phyloP scores from a whole-genome alignment of 495 filamentous ascomycete species.

The Haplographium delicatum region DNA sequence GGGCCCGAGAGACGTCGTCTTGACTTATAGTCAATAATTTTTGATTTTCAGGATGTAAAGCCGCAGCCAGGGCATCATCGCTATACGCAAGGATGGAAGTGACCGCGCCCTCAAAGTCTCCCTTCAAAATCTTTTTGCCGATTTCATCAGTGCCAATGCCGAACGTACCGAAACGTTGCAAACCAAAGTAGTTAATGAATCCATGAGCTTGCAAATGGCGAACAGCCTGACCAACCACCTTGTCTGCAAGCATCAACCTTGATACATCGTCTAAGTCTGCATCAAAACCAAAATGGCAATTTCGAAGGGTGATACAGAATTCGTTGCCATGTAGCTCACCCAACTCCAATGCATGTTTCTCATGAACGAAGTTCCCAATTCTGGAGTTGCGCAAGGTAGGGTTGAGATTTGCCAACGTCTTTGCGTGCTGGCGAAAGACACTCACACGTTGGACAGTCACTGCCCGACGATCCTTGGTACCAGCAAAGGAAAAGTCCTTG shows the following conservation, averaged over 20 bases:
- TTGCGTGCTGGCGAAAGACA: constrained; percentile 56
- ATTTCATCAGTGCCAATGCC: constrained; percentile 72
- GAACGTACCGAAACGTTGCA: constrained; percentile 91
- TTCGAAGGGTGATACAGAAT: constrained; percentile 83
- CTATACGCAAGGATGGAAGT: constrained; percentile 65
- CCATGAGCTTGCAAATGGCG: constrained; percentile 55
- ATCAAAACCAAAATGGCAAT: constrained; percentile 60
- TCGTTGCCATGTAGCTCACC: constrained; percentile 86
- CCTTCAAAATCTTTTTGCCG: constrained; percentile 76
- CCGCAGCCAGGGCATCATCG: constrained; percentile 44
- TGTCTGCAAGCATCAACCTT: constrained; percentile 36
- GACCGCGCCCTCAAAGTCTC: constrained; percentile 72
- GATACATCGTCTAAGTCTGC: constrained; percentile 31
- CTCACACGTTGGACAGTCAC: constrained; percentile 83
- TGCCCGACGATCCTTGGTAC: constrained; percentile 89
- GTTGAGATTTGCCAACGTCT: constrained; percentile 60
- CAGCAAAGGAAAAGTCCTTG: constrained; percentile 75
- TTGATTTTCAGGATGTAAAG: constrained; percentile 29
- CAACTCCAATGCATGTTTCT: constrained; percentile 62
- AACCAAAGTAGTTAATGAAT: constrained; percentile 94
- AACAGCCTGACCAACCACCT: constrained; percentile 52
- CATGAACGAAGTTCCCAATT: constrained; percentile 75
- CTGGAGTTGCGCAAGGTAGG: constrained; percentile 51
- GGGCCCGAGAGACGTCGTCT: constrained; percentile 73
- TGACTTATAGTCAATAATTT: constrained; percentile 40